Evolutionary conservation across 2,329 filamentous ascomycete species (phyloP).

Genomic region (Xylaria sp.): DNA sequence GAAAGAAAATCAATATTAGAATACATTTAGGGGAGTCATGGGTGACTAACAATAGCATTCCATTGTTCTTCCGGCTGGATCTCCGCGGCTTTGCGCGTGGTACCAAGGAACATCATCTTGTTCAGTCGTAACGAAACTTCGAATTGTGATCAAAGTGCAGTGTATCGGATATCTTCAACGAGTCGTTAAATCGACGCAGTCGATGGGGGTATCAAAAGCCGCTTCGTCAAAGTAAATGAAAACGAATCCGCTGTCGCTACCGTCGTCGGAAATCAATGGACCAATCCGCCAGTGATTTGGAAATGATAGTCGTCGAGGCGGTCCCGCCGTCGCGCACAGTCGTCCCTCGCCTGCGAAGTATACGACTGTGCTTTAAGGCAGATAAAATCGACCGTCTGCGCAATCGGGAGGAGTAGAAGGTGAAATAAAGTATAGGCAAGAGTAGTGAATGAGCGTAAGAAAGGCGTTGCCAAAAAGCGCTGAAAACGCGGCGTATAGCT

Average conservation of each 20-base stretch:
- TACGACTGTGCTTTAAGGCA: constrained; percentile 54
- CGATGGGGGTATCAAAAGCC: constrained; percentile 41
- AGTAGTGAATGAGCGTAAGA: constrained; percentile 40
- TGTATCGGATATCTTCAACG: constrained; percentile 22
- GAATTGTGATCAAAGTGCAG: constrained; percentile 19
- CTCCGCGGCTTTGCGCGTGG: constrained; percentile 69
- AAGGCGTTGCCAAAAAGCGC: constrained; percentile 36
- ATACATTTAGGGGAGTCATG: not conserved
- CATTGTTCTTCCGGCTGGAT: constrained; percentile 89
- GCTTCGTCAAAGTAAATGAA: constrained; percentile 40
- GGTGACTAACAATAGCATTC: constrained; percentile 82
- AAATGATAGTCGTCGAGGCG: constrained; percentile 44
- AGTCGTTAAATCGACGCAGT: constrained; percentile 38
- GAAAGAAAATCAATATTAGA: not conserved
- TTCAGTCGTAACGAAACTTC: constrained; percentile 24
- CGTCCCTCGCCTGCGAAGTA: constrained; percentile 63
- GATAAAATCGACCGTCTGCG: constrained; percentile 40
- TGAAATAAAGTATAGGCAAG: constrained; percentile 33
- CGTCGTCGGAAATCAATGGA: constrained; percentile 42
- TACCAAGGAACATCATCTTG: constrained; percentile 72
- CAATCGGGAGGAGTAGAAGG: constrained; percentile 19
- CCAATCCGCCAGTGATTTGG: constrained; percentile 19
- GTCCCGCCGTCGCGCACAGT: constrained; percentile 58
- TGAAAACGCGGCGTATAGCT: constrained; percentile 34
- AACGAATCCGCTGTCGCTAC: constrained; percentile 38